Evolutionary conservation across 352 stramenopile species (phyloP).

Genomic region (Globisporangium lucens): DNA sequence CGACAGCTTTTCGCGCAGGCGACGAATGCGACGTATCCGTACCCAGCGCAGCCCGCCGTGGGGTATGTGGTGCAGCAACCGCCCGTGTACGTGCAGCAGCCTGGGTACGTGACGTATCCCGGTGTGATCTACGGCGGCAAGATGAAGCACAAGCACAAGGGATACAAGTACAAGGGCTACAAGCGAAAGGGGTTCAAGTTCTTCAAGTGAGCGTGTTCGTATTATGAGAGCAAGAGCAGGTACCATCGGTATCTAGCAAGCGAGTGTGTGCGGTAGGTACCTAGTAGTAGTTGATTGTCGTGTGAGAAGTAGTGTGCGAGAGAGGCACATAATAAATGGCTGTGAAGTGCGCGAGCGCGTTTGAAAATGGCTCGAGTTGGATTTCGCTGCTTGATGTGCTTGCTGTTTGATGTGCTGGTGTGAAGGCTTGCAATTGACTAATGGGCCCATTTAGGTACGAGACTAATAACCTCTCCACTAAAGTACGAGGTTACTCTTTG

Average conservation of each 20-base stretch:
- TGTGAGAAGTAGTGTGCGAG: not conserved
- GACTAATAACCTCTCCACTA: not conserved
- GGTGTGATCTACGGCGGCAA: slow-evolving; percentile 52
- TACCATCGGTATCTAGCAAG: not conserved
- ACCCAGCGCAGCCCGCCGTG: slow-evolving; percentile 18
- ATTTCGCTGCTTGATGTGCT: not conserved
- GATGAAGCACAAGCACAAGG: slow-evolving; percentile 55
- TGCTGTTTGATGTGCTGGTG: not conserved
- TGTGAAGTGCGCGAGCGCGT: not conserved
- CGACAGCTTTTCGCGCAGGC: slow-evolving; percentile 71
- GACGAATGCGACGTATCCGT: slow-evolving; percentile 29
- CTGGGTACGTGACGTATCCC: slow-evolving; percentile 57
- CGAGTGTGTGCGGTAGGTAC: not conserved
- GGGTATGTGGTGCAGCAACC: slow-evolving; percentile 31
- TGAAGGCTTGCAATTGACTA: not conserved
- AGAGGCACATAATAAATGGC: not conserved
- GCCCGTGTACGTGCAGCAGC: slow-evolving; percentile 30
- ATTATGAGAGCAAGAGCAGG: not conserved
- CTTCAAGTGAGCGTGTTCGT: slow-evolving; percentile 38
- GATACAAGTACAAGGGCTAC: slow-evolving; percentile 51
- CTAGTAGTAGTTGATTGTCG: not conserved
- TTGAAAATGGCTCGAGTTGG: not conserved
- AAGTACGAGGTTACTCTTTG: not conserved
- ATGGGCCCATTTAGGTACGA: slow-evolving; percentile 16
- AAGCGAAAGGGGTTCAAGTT: slow-evolving; percentile 61